Conservation (phyloP, 441 rosid species). For the Melastoma candidum region DNA sequence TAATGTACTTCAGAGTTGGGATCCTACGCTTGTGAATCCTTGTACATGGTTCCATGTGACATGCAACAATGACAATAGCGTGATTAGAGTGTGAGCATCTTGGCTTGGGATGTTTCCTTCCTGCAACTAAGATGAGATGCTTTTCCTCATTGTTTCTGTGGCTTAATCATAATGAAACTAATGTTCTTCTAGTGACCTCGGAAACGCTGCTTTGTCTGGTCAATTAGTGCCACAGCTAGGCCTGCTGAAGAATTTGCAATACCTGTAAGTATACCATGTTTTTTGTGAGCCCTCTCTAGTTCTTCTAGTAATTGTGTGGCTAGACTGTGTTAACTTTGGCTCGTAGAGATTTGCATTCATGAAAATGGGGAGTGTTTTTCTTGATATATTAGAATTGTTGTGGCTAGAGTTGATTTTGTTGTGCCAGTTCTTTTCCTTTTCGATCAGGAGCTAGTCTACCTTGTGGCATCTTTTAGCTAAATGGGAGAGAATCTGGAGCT, state of each 20-base stretch:
- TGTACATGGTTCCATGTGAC: conserved; percentile 99
- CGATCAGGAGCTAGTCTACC: too few relatives aligned
- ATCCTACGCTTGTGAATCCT: conserved; percentile 97
- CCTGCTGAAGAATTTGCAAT: conserved; percentile 78
- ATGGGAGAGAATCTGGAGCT: too few relatives aligned
- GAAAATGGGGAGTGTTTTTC: too few relatives aligned
- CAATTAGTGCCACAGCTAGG: conserved; percentile 89
- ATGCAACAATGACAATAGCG: conserved; percentile 91
- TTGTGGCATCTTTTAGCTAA: too few relatives aligned
- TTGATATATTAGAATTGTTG: too few relatives aligned
- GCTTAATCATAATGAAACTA: conserved; percentile 1
- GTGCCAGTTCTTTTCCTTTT: too few relatives aligned
- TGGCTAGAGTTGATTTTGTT: too few relatives aligned
- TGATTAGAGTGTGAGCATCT: conserved; percentile 71
- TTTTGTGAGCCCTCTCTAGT: too few relatives aligned
- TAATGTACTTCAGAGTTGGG: conserved; percentile 97
- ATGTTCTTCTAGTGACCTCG: conserved; percentile 54
- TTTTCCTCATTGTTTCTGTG: conserved; percentile 1
- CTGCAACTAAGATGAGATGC: not conserved
- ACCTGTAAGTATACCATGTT: conserved; percentile 42
- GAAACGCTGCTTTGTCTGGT: conserved; percentile 90
- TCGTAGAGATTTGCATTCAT: too few relatives aligned
- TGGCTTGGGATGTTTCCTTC: conserved; percentile 9
- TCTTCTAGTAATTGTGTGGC: too few relatives aligned
- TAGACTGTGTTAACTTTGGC: too few relatives aligned